A percentile compares a stretch with the other conserved stretches of the same genome.
Evolutionary conservation across 441 rosid genomes (phyloP).

Genomic region (Viola pubescens): DNA sequence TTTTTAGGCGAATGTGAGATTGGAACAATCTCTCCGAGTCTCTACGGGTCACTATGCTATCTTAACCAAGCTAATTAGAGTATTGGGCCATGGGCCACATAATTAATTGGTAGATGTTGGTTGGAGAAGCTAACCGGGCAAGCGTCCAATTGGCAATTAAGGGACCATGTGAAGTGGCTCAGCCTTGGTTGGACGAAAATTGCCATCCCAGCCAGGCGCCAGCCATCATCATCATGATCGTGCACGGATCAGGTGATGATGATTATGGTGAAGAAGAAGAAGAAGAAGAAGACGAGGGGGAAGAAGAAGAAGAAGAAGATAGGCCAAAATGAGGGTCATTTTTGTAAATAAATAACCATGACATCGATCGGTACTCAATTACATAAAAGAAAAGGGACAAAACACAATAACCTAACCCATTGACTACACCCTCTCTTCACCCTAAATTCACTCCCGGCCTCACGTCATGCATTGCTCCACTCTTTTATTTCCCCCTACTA

Average conservation of each 20-base stretch:
- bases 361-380: constrained; percentile 32
- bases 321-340: constrained; percentile 28
- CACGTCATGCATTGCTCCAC: neutral
- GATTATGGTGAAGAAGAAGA: constrained; percentile 16
- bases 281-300: constrained; percentile 18
- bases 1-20: no score
- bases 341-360: constrained; percentile 32
- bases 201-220: constrained; percentile 8
- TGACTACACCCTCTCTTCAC: constrained; percentile 17
- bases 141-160: constrained; percentile 14
- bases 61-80: no score
- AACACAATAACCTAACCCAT: constrained; percentile 29
- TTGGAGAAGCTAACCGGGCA: constrained; percentile 12
- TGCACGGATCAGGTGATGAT: constrained; percentile 3
- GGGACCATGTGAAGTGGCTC: constrained; percentile 32
- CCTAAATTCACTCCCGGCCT: neutral
- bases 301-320: constrained; percentile 15
- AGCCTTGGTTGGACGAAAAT: constrained; percentile 25
- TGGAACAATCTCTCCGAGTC: no score
- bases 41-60: no score
- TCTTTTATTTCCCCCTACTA: no score
- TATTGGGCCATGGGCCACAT: no score
- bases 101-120: no score
- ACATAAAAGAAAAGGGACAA: constrained; percentile 25
- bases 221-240: constrained; percentile 13